Evolutionary conservation across 2,329 filamentous ascomycete genomes (phyloP), one percentile per base, ranked within the genome.

Genomic region (Pseudogymnoascus pannorum): DNA sequence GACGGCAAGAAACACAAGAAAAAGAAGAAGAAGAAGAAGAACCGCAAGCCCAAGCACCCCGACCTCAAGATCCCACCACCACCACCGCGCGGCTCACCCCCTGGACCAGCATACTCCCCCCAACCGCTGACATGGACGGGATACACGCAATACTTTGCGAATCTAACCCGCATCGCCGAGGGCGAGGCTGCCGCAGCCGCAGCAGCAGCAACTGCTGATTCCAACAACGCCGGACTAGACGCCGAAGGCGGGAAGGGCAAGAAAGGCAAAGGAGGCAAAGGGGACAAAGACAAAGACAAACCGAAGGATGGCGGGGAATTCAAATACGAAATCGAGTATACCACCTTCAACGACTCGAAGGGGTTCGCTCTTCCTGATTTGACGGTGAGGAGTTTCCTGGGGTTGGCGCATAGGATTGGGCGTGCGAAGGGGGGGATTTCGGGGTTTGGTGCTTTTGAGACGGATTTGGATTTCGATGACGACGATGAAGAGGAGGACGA

Each of bases 121-220:
- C 94, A 99, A 72, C 79, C 90, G 0, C 78, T 97, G 36, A 89
- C 91, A 0, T 79, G 92, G 64, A 80, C 88, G 2, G 86, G 90
- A 4, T 97, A 91, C 73, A 91, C 86, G 3, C 94, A 99, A 70
- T 97, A 95, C 74, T 97, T 86, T 73, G 92, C 93, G 64, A 99
- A 99, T 72, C 77, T 99, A n/a, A 97, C 93, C 0, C 77, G 84
- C 62, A 87, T 96, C 75, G 95, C 97, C 75, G 89, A 92, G 68
- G 84, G 89, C 63, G 80, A 86, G 57, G 70, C 74, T 1, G 63
- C 62, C 5, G 33, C 60, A 16, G 65, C 66, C 40, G 40, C 60
- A 44, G 61, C 61, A 2, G 60, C 63, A 22, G 35, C 18, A 36
- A 68, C 66, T 16, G 69, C 72, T 8, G 73, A 72, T 5, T n/a